These are phyloP conservation scores for Dactylorhiza incarnata DNA, from an alignment of 106 monocot species.

Conservation along the genomic window DNA sequence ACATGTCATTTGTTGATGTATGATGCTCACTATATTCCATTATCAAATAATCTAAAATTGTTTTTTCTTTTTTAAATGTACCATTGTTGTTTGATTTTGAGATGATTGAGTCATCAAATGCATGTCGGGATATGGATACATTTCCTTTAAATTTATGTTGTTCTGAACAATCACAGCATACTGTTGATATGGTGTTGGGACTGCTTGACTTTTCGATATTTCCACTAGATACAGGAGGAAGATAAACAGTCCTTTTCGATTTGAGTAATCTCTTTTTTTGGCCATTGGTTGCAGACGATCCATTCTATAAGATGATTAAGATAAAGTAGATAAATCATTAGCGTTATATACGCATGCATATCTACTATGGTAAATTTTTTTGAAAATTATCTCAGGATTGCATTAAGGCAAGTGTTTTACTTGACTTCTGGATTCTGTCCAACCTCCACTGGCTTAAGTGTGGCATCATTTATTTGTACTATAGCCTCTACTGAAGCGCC, in stretches of 20 bases:
- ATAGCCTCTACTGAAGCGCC: conserved; percentile 10
- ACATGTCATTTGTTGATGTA: no score
- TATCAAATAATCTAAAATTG: no score
- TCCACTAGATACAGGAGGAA: conserved; percentile 19
- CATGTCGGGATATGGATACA: no score
- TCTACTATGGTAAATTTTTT: neutral
- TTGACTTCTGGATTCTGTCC: no score
- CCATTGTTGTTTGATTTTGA: no score
- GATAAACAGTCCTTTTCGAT: conserved; percentile 29
- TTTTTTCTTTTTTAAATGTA: no score
- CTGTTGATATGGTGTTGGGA: conserved; percentile 38
- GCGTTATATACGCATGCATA: neutral
- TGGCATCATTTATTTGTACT: conserved; percentile 1
- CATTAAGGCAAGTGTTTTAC: no score
- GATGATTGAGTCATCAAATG: no score
- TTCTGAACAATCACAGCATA: conserved; percentile 40
- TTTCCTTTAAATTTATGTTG: no score
- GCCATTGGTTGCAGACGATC: neutral
- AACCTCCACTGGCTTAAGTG: conserved; percentile 10
- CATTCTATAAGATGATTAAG: conserved; percentile 13
- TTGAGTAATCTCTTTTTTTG: conserved; percentile 18
- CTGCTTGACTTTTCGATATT: conserved; percentile 44
- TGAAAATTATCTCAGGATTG: neutral
- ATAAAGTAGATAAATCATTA: neutral
- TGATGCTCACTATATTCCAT: no score